Evolutionary conservation across 805 yeast genomes (phyloP), one percentile per base, ranked within the genome.

Genomic region (Ogataea zsoltii): DNA sequence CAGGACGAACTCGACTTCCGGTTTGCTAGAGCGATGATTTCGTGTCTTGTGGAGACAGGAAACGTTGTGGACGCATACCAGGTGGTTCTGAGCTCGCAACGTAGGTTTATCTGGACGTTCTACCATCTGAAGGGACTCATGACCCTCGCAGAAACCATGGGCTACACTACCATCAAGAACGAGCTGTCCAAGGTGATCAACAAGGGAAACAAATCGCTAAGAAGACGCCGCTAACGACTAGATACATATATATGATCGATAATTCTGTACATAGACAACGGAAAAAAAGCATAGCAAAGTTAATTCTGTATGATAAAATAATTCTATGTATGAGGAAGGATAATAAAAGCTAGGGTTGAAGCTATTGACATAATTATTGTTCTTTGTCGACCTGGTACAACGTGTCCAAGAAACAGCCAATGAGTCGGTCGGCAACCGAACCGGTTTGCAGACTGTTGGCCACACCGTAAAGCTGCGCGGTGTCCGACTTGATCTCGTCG

Each of bases 401-500:
- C 7, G 88, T 74, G 61, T 94, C 96, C 21, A 94, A 67, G 61
- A 92, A 92, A 0, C 86, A 91, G 12, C 77, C 85, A 33, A 92
- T 85, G 10, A 92, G 66, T 45, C 76, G 74, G 48, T 86, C 96
- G 10, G 90, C 97, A 12, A 94, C 82, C 2, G 96, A 94, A 0
- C 82, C 77, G 0, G 97, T 89, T 46, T 78, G 71, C 17, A 94
- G 80, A 58, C 94, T 87, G 7, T 97, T 97, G 2, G 98, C 98
- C 38, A 92, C 95, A 54, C 99, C 99, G 60, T 92, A 92, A 36
- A 92, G 62, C 3, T 94, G 96, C 13, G 96, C 94, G 1, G 96
- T 88, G 46, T 86, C 88, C 32, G 79, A 64, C 21, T 58, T 47
- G 23, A 54, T 28, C 13, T 45, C 44, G 34, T 49, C 48, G 12